These are phyloP conservation scores for Fusarium sarcochroum DNA, from an alignment of 2,329 filamentous ascomycete species.

Conservation along the genomic window DNA sequence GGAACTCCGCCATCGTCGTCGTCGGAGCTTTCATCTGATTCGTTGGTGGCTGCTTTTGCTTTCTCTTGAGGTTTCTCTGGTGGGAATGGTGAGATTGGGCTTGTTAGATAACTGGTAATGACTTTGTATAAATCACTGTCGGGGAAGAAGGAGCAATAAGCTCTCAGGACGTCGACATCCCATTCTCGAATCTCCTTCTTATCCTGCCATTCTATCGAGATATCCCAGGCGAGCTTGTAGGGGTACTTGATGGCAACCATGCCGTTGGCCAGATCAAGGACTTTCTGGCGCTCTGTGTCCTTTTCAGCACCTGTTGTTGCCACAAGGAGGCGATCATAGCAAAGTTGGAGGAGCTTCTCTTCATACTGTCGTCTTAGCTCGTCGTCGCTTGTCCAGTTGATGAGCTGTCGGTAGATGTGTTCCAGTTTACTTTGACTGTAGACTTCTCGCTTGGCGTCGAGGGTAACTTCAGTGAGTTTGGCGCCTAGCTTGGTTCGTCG, in stretches of 20 bases:
- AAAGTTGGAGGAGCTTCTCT: conserved; percentile 87
- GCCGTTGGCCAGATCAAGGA: conserved; percentile 83
- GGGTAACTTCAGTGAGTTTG: conserved; percentile 83
- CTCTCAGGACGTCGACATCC: conserved; percentile 82
- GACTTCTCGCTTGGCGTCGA: conserved; percentile 90
- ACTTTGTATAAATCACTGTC: conserved; percentile 86
- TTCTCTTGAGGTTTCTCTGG: conserved; percentile 49
- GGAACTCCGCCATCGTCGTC: conserved; percentile 70
- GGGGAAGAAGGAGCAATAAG: conserved; percentile 88
- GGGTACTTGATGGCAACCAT: conserved; percentile 98
- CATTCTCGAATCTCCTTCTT: conserved; percentile 79
- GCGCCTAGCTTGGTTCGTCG: conserved; percentile 89
- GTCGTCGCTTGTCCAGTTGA: conserved; percentile 92
- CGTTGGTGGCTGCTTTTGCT: conserved; percentile 46
- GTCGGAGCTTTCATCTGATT: conserved; percentile 70
- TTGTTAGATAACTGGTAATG: conserved; percentile 84
- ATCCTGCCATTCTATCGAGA: conserved; percentile 91
- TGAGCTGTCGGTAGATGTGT: conserved; percentile 82
- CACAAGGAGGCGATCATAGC: conserved; percentile 82
- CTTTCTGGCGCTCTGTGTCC: conserved; percentile 76
- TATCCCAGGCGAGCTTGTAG: conserved; percentile 90
- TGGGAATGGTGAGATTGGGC: conserved; percentile 87
- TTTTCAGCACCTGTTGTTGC: conserved; percentile 77
- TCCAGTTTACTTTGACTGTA: conserved; percentile 83
- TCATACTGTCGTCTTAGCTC: conserved; percentile 87